Evolutionary conservation across 306 rosid genomes (phyloP).

Genomic region (Vigna radiata): DNA sequence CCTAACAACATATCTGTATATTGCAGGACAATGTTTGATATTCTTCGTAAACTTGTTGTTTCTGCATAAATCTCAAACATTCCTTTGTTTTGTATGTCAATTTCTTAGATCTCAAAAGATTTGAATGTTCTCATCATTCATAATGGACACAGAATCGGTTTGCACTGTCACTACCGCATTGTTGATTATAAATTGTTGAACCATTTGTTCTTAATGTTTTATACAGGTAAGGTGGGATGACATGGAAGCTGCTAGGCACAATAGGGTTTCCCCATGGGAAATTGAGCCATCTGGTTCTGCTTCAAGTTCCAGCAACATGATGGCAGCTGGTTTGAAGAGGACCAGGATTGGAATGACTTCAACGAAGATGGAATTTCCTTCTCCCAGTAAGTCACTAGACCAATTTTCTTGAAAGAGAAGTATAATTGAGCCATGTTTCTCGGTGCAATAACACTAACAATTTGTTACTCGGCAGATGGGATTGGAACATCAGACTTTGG

Average conservation of each 20-base stretch:
- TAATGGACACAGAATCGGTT: not conserved
- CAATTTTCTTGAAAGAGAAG: not conserved
- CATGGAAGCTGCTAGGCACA: slow-evolving; percentile 67
- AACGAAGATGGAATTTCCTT: slow-evolving; percentile 68
- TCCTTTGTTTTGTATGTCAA: not conserved
- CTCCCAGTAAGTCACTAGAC: slow-evolving; percentile 61
- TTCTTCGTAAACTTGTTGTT: not conserved
- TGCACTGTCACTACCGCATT: not conserved
- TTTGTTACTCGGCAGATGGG: slow-evolving; percentile 62
- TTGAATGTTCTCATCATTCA: not conserved
- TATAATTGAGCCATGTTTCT: not conserved
- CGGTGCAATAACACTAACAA: slow-evolving; percentile 31
- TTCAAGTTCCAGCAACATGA: slow-evolving; percentile 62
- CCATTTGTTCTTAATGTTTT: not conserved
- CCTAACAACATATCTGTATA: no score
- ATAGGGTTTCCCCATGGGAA: slow-evolving; percentile 99
- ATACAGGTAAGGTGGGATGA: slow-evolving; percentile 98
- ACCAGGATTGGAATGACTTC: slow-evolving; percentile 71
- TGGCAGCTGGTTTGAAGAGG: slow-evolving; percentile 84
- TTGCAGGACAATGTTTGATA: not conserved
- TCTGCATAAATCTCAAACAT: not conserved
- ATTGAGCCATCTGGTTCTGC: slow-evolving; percentile 84
- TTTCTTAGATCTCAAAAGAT: not conserved
- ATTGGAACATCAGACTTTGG: slow-evolving; percentile 91
- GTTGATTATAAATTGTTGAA: not conserved